These are phyloP conservation scores for Ustilago bromivora DNA, from an alignment of 1,284 basidiomycete genomes.

Conservation along the genomic window DNA sequence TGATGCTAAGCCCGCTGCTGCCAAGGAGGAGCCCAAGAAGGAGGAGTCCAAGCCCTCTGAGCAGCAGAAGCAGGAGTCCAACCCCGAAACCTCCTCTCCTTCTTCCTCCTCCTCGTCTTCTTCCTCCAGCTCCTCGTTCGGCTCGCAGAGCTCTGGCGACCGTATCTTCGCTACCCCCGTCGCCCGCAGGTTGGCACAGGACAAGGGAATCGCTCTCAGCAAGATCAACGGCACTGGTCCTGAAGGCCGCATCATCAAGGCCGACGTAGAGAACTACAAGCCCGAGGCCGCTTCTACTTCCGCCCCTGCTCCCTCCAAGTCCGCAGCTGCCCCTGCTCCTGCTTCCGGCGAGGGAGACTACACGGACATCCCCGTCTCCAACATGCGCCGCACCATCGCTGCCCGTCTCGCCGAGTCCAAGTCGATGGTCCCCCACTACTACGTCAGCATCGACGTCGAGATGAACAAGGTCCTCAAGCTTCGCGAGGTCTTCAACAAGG, in stretches of 20 bases:
- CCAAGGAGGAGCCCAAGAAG: conserved; percentile 55
- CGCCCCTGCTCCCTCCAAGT: conserved; percentile 33
- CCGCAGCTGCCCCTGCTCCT: conserved; percentile 37
- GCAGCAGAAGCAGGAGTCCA: conserved; percentile 57
- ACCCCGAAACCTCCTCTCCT: conserved; percentile 25
- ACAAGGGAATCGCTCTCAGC: conserved; percentile 89
- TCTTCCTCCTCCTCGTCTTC: conserved; percentile 29
- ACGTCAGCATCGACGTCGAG: conserved; percentile 92
- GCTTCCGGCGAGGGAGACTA: conserved; percentile 76
- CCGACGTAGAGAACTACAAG: conserved; percentile 89
- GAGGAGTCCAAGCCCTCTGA: conserved; percentile 51
- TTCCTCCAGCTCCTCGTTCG: conserved; percentile 46
- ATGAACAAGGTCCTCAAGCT: conserved; percentile 97
- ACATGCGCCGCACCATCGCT: conserved; percentile 95
- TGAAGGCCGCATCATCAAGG: conserved; percentile 90
- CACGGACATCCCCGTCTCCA: conserved; percentile 89
- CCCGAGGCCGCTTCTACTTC: conserved; percentile 54
- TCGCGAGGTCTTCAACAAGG: conserved; percentile 91
- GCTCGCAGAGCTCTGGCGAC: conserved; percentile 44
- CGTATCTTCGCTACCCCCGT: conserved; percentile 91
- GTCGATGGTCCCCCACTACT: conserved; percentile 95
- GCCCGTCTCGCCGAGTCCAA: conserved; percentile 91
- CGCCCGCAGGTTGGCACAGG: conserved; percentile 95
- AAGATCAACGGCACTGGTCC: conserved; percentile 96
- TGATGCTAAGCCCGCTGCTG: conserved; percentile 66